phyloP scores from a whole-genome alignment of 139 green algal genomes.

The Ettlia oleoabundans region DNA sequence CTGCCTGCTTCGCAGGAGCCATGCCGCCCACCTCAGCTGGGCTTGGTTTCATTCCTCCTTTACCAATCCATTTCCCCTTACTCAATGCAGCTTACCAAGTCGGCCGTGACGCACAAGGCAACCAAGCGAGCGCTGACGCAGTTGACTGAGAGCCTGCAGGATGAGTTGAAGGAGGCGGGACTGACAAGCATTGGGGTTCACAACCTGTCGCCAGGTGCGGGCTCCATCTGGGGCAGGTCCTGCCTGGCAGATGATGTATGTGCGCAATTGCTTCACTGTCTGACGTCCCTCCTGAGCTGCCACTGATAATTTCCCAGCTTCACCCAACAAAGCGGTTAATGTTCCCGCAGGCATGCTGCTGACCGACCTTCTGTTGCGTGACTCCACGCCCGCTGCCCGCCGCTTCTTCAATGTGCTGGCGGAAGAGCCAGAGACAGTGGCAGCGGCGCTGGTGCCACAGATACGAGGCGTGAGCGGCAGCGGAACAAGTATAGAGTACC shows the following conservation, averaged over 20 bases:
- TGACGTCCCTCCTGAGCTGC: no score
- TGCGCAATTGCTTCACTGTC: no score
- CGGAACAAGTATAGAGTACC: constrained; percentile 56
- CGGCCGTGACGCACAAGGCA: constrained; percentile 62
- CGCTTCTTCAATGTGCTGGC: constrained; percentile 77
- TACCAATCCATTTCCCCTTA: neutral
- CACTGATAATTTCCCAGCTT: no score
- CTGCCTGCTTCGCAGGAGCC: no score
- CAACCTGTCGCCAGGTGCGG: constrained; percentile 65
- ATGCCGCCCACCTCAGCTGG: no score
- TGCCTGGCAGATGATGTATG: no score
- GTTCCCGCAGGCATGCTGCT: constrained; percentile 57
- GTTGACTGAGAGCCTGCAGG: constrained; percentile 56
- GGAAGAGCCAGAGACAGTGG: constrained; percentile 74
- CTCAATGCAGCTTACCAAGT: constrained; percentile 47
- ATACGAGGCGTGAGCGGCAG: constrained; percentile 51
- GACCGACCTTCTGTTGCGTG: constrained; percentile 71
- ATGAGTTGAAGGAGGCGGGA: constrained; percentile 49
- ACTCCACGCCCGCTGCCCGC: constrained; percentile 51
- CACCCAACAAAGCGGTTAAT: no score
- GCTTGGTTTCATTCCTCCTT: no score
- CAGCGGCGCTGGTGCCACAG: constrained; percentile 59
- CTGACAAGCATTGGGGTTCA: constrained; percentile 61
- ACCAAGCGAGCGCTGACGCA: constrained; percentile 67
- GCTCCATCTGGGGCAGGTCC: no score